Evolutionary conservation across 2,329 filamentous ascomycete genomes (phyloP), one percentile per base, ranked within the genome.

Genomic region (Blastomyces gilchristii): DNA sequence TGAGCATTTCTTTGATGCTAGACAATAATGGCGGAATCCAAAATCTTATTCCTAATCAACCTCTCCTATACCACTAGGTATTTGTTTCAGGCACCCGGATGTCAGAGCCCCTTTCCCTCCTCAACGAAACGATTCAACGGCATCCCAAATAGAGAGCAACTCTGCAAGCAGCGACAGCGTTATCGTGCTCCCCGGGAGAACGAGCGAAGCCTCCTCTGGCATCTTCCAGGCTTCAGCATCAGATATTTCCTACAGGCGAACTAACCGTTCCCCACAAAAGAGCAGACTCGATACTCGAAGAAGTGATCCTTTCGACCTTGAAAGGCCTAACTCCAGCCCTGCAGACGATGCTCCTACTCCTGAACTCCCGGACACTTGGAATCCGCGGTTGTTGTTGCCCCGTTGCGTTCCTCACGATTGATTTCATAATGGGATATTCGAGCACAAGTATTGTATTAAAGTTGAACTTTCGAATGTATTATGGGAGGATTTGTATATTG

Each of bases 281-380:
- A 64, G 52, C 56, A 68, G 66, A 14, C 63, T 67, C 22, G 74
- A 69, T 56, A 70, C 67, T 25, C 69, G 71, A 43, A 74, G 59
- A 54, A 64, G 72, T 62, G 69, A 76, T 47, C 71, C 74, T 0
- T 76, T 75, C 58, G 74, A 76, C 62, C 62, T 76, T 39, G 72
- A 76, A 61, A 67, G 22, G 37, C 63, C 62, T 7, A 63, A 62
- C n/a, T 64, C 63, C 3, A 62, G 64, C 16, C 22, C 64, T 14
- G 56, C 54, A 7, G 47, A n/a, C 9, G 53, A 52, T 31, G 50
- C 47, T 25, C 37, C 12, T 4, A 45, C 14, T 16, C 41, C n/a
- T 31, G 47, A 18, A 57, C n/a, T 18, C 25, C 22, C 14, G 22
- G 31, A 61, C n/a, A 22, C 28, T 49, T 18, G 25, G 25, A 7